Evolutionary conservation across 345 rosid species (phyloP).

Genomic region (Luvunga scandens): DNA sequence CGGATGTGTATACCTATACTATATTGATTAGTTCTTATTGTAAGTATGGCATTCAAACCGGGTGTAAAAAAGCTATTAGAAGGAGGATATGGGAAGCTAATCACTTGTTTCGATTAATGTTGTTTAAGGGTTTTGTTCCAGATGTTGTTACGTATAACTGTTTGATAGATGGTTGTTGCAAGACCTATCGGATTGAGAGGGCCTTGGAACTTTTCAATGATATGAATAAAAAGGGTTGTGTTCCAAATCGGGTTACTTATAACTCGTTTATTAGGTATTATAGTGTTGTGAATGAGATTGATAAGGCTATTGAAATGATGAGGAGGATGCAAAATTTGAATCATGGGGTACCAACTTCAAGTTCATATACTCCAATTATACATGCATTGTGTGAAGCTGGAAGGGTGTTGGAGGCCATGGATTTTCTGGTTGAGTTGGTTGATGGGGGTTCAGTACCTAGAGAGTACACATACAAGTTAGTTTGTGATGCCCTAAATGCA

Average conservation of each 20-base stretch:
- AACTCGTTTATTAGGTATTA: slow-evolving; percentile 79
- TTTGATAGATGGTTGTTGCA: slow-evolving; percentile 86
- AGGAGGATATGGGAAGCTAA: slow-evolving; percentile 91
- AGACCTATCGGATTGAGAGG: slow-evolving; percentile 66
- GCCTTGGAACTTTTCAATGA: slow-evolving; percentile 75
- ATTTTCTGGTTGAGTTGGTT: slow-evolving; percentile 67
- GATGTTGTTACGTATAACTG: slow-evolving; percentile 87
- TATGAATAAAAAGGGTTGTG: slow-evolving; percentile 68
- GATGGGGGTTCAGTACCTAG: slow-evolving; percentile 71
- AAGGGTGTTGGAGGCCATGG: slow-evolving; percentile 51
- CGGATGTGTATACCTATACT: slow-evolving; percentile 67
- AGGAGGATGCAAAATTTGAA: slow-evolving; percentile 66
- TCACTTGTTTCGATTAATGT: slow-evolving; percentile 77
- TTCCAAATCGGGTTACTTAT: slow-evolving; percentile 67
- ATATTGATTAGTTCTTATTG: slow-evolving; percentile 76
- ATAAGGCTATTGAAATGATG: slow-evolving; percentile 69
- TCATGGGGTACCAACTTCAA: slow-evolving; percentile 61
- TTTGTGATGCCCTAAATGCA: slow-evolving; percentile 49
- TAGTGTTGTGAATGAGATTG: slow-evolving; percentile 72
- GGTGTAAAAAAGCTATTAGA: slow-evolving; percentile 72
- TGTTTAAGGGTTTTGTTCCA: slow-evolving; percentile 72
- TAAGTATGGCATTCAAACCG: slow-evolving; percentile 73
- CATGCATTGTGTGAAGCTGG: slow-evolving; percentile 76
- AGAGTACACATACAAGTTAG: slow-evolving; percentile 74
- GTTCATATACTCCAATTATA: slow-evolving; percentile 76